Evolutionary conservation across 1,139 yeast genomes (phyloP).

Genomic region (Waltiozyma sp.): DNA sequence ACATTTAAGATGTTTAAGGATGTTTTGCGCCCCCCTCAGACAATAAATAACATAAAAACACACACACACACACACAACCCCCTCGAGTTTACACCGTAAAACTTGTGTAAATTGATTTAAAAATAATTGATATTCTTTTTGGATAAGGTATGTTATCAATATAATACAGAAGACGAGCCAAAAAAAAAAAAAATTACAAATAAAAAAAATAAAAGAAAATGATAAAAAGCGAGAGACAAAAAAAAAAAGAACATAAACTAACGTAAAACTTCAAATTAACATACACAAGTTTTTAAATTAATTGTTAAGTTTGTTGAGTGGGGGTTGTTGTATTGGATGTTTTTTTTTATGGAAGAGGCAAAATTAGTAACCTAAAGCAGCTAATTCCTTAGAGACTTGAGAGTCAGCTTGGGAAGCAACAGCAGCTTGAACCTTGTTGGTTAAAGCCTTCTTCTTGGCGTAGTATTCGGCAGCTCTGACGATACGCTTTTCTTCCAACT

Average conservation of each 20-base stretch:
- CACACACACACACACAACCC: no score
- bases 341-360: not conserved
- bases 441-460: constrained; percentile 95
- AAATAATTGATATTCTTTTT: no score
- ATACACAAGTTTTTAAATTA: constrained; percentile 7
- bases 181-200: no score
- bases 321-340: not conserved
- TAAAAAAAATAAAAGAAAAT: no score
- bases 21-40: no score
- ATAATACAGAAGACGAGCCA: no score
- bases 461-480: constrained; percentile 98
- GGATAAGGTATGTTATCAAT: no score
- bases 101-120: no score
- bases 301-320: not conserved
- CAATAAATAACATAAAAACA: no score
- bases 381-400: constrained; percentile 72
- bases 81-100: no score
- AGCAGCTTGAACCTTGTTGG: constrained; percentile 85
- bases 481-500: constrained; percentile 99
- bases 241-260: not conserved
- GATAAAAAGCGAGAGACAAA: no score
- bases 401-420: constrained; percentile 55
- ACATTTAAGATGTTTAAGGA: no score
- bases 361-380: constrained; percentile 73
- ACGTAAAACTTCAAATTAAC: constrained; percentile 4